Conservation (phyloP, 805 yeast genomes). For the Schwanniomyces sp. region DNA sequence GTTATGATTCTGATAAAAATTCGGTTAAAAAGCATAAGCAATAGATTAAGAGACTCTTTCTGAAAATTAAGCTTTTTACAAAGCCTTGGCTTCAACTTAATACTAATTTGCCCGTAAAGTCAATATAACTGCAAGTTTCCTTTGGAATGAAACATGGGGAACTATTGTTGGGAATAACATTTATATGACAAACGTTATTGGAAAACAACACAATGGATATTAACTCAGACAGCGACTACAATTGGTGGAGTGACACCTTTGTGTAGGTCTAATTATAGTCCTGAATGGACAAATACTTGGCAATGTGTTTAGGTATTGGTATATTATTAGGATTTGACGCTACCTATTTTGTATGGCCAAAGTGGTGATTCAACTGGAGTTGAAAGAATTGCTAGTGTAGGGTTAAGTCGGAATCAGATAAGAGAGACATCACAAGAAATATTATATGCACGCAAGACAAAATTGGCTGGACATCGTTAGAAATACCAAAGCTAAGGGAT, state of each 20-base stretch:
- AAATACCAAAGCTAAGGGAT: background rate
- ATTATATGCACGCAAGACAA: background rate
- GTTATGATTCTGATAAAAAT: too few species aligned
- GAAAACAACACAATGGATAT: background rate
- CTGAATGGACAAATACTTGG: background rate
- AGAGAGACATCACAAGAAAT: background rate
- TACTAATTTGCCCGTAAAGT: background rate
- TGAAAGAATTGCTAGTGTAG: background rate
- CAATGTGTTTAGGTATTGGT: constrained; percentile 1
- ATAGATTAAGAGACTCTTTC: too few species aligned
- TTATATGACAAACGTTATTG: background rate
- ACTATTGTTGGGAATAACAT: background rate
- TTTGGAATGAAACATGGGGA: background rate
- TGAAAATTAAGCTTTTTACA: too few species aligned
- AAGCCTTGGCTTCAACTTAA: too few species aligned
- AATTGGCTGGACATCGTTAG: background rate
- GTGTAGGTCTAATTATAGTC: background rate
- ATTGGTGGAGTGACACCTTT: background rate
- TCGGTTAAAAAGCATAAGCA: too few species aligned
- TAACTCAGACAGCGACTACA: background rate
- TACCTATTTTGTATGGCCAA: background rate
- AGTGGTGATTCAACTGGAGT: background rate
- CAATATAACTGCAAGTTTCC: background rate
- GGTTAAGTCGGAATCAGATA: background rate
- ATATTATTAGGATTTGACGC: background rate